Base-by-base conservation (phyloP, 495 filamentous ascomycete species). In the Xylaria acuta region DNA sequence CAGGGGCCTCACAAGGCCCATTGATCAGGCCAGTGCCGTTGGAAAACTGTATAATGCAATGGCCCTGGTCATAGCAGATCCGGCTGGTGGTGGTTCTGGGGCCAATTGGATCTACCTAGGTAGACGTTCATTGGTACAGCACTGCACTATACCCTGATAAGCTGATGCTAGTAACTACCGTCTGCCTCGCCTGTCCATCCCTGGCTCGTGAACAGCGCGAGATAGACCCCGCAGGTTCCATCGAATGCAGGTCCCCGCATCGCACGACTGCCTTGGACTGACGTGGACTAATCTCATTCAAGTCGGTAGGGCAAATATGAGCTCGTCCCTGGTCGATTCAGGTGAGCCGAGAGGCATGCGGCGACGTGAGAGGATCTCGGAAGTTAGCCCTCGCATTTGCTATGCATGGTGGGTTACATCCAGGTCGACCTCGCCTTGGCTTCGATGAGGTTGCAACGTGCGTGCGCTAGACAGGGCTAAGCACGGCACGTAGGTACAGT, bases 1-100 rank as follows among this genome's bases (percentile, higher is more conserved):
- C 60, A 2, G 30, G 25, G 40, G 25, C 20, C 70, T 60, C 70
- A 53, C 47, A 36, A 45, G 47, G 62, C 49, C 62, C 69, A 60
- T 59, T 51, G 11, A 41, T 56, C 11, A 67, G 63, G 41, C 51
- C 70, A 53, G 63, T 36, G 25, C 70, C 70, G 74, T 72, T 76
- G 70, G 72, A 71, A 68, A 79, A 72, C 73, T 74, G 73, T 76
- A 76, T 77, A 78, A 75, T 78, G 75, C 77, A 75, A 65, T 59
- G 67, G 67, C 76, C 77, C 77, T 76, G 76, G 71, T 71, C 73
- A 78, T 75, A 78, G 73, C 66, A 74, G 77, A 76, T 74, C 75
- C 74, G 74, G 73, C 69, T 72, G 45, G 18, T 22, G 34, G 18
- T 38, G 47, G 11, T 41, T 58, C 34, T 40, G n/a, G 69, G 36